Base-by-base conservation (phyloP, 495 filamentous ascomycete genomes). In the Penicillium bovifimosum region DNA sequence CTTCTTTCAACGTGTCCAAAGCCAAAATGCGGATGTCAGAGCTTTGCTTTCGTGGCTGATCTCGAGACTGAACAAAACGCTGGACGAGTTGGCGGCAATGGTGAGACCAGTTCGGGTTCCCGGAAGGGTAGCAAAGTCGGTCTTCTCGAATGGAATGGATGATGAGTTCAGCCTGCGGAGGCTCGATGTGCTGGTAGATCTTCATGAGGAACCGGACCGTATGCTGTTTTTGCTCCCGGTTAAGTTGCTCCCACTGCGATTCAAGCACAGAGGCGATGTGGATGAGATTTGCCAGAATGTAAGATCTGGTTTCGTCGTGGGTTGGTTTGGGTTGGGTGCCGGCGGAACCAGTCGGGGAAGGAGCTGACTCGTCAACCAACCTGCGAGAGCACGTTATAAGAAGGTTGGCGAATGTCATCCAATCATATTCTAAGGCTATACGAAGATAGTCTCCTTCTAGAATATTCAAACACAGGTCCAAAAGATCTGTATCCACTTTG, bases 351-450 rank as follows among this genome's bases (percentile, higher is more conserved):
- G 50, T 28, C 11, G 50, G 32, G 11, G 55, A 47, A 13, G 61
- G 50, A 11, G 64, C 64, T 18, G 56, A 46, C 18, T 72, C 67
- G 16, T 67, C 58, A 14, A 64, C 52, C 28, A 87, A 74, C 42
- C 78, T 72, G 45, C 80, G 69, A 59, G 91, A 88, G 63, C 92
- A 91, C 6, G 78, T 66, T 55, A 90, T 79, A 20, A 90, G 78
- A 27, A 74, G 47, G 26, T 65, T 55, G 47, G 68, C 56, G 53
- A 74, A 66, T 1, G 43, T 50, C 13, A 66, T 58, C 55, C 74
- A 74, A 43, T 64, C 52, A 29, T 58, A 59, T 29, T 72, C 71
- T 17, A 74, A 44, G n/a, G 64, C 61, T 26, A 71, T 53, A 5
- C 53, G 53, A 39, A 62, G 45, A 41, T 62, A 72, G 13, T 73